These are phyloP conservation scores for Fusarium multiceps DNA, from an alignment of 2,329 filamentous ascomycete genomes.

Conservation along the genomic window DNA sequence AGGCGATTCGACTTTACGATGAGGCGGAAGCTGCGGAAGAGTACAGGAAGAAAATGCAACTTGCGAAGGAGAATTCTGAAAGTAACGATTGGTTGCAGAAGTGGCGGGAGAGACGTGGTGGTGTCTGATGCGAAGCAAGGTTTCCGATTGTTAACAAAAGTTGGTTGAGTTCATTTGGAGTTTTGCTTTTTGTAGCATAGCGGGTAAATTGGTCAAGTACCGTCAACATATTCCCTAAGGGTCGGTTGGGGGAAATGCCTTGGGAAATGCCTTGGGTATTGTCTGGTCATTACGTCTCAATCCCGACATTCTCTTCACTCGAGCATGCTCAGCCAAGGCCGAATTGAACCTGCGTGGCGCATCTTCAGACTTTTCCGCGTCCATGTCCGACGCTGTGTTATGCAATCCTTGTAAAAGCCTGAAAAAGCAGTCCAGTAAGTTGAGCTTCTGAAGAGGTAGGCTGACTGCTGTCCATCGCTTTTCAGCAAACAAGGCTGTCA, in stretches of 20 bases:
- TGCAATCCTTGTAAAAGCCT: too few relatives aligned
- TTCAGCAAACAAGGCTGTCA: neutral
- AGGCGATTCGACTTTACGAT: neutral
- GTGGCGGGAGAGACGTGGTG: neutral
- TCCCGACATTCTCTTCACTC: too few relatives aligned
- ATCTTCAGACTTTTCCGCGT: too few relatives aligned
- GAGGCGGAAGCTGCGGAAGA: neutral
- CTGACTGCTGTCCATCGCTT: neutral
- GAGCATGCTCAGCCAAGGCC: too few relatives aligned
- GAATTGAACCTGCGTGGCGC: too few relatives aligned
- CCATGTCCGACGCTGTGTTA: too few relatives aligned
- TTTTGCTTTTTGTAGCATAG: neutral
- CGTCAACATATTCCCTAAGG: rapidly evolving
- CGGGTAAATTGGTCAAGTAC: rapidly evolving
- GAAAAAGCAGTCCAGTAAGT: too few relatives aligned
- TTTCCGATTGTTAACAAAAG: neutral
- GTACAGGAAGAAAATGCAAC: neutral
- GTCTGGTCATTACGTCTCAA: too few relatives aligned
- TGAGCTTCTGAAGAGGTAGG: too few relatives aligned
- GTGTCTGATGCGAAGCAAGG: neutral
- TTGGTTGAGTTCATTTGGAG: neutral
- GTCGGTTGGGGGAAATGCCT: rapidly evolving
- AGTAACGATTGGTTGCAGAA: neutral
- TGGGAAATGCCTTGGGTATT: neutral
- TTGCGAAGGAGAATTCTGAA: rapidly evolving